These are phyloP conservation scores for Eucalyptus polybractea DNA, from an alignment of 345 rosid species.

Conservation along the genomic window DNA sequence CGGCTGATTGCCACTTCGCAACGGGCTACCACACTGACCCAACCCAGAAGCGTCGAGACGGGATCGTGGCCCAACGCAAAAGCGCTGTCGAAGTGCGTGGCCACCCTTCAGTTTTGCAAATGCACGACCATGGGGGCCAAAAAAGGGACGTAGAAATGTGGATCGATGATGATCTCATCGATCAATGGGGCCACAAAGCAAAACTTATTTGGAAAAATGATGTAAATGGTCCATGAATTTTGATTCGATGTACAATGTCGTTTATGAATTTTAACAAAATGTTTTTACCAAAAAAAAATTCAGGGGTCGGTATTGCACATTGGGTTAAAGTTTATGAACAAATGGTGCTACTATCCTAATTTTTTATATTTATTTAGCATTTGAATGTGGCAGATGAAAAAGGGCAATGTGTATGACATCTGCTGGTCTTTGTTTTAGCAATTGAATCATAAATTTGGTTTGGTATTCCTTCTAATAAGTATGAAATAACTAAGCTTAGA, in stretches of 20 bases:
- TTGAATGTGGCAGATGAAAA: background rate
- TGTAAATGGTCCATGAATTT: fast-evolving
- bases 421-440: background rate
- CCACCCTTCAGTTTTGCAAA: background rate
- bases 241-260: fast-evolving
- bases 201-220: background rate
- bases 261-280: background rate
- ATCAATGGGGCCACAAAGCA: background rate
- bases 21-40: background rate
- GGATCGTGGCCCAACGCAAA: background rate
- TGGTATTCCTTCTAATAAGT: background rate
- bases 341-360: fast-evolving
- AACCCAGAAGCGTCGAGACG: background rate
- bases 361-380: fast-evolving
- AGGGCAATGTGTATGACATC: background rate
- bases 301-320: too few relatives aligned
- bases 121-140: background rate
- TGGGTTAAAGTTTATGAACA: fast-evolving
- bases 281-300: too few relatives aligned
- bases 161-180: background rate
- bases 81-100: background rate
- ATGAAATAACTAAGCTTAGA: background rate
- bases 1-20: background rate
- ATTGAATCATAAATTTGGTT: background rate
- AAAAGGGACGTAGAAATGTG: background rate